These are phyloP conservation scores for Ilex paraguariensis DNA, from an alignment of 305 asterid genomes.

Conservation along the genomic window DNA sequence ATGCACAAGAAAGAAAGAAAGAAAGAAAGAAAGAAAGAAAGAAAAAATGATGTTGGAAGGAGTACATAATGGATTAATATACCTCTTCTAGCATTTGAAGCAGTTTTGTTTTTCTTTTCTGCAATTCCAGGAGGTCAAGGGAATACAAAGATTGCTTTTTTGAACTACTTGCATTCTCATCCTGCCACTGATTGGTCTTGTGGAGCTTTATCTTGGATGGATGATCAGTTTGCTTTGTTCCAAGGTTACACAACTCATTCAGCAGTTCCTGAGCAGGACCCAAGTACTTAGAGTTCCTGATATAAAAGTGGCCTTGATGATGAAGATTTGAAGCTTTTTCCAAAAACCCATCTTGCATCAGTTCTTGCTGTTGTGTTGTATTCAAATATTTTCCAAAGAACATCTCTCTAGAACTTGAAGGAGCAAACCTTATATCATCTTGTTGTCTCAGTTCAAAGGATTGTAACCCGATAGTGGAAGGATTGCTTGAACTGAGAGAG, in stretches of 20 bases:
- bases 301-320: slow-evolving; percentile 27
- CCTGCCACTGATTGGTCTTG: slow-evolving; percentile 34
- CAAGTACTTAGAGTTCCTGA: slow-evolving; percentile 57
- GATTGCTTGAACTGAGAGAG: slow-evolving; percentile 61
- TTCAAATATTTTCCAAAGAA: slow-evolving; percentile 19
- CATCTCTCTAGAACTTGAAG: slow-evolving; percentile 41
- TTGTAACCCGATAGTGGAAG: slow-evolving; percentile 54
- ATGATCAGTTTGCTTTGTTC: slow-evolving; percentile 23
- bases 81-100: slow-evolving; percentile 93
- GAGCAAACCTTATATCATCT: slow-evolving; percentile 36
- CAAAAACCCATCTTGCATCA: slow-evolving; percentile 30
- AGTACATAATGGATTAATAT: background rate
- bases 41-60: background rate
- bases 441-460: slow-evolving; percentile 58
- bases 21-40: background rate
- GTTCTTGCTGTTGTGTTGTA: slow-evolving; percentile 22
- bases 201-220: slow-evolving; percentile 31
- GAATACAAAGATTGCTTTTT: slow-evolving; percentile 51
- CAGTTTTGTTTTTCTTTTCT: slow-evolving; percentile 67
- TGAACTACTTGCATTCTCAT: slow-evolving; percentile 22
- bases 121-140: slow-evolving; percentile 71
- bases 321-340: slow-evolving; percentile 20
- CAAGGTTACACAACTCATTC: slow-evolving; percentile 63
- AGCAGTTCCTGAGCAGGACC: slow-evolving; percentile 68
- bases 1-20: background rate